These are phyloP conservation scores for Fomitopsis pinicola DNA, from an alignment of 1,284 basidiomycete genomes.

Conservation along the genomic window DNA sequence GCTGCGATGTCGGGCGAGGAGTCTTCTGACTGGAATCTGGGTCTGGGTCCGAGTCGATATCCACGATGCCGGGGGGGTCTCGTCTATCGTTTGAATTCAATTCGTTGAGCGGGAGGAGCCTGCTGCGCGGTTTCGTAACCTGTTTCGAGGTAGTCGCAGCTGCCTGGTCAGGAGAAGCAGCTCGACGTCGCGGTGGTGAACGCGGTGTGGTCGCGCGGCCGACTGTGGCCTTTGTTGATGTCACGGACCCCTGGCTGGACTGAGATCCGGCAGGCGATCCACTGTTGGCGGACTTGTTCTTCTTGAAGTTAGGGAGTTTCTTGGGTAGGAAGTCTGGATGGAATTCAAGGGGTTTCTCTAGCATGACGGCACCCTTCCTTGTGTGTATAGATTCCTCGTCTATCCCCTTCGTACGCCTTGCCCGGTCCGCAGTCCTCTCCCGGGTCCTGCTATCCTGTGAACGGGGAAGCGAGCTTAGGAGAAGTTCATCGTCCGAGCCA, in stretches of 20 bases:
- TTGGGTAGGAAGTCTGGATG: neutral
- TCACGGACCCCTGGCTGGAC: neutral
- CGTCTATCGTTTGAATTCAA: neutral
- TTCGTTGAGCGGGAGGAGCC: neutral
- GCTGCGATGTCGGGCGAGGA: slow-evolving; percentile 9
- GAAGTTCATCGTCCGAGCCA: slow-evolving; percentile 14
- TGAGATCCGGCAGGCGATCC: neutral
- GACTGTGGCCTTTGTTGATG: neutral
- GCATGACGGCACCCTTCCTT: neutral
- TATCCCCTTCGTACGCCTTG: neutral
- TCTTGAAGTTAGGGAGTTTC: slow-evolving; percentile 5
- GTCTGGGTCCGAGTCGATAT: neutral
- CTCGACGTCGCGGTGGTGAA: neutral
- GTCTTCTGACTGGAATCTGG: slow-evolving; percentile 10
- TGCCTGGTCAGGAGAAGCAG: neutral
- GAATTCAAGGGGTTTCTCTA: neutral
- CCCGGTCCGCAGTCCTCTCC: neutral
- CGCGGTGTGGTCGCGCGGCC: neutral
- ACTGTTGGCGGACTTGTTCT: neutral
- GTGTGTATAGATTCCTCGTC: neutral
- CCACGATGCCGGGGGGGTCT: neutral
- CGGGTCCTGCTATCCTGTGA: neutral
- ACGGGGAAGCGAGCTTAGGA: slow-evolving; percentile 1
- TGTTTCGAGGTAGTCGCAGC: neutral
- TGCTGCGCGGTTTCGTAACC: neutral